Base-by-base conservation (phyloP, 2,329 filamentous ascomycete genomes). In the Bipolaris victoriae region DNA sequence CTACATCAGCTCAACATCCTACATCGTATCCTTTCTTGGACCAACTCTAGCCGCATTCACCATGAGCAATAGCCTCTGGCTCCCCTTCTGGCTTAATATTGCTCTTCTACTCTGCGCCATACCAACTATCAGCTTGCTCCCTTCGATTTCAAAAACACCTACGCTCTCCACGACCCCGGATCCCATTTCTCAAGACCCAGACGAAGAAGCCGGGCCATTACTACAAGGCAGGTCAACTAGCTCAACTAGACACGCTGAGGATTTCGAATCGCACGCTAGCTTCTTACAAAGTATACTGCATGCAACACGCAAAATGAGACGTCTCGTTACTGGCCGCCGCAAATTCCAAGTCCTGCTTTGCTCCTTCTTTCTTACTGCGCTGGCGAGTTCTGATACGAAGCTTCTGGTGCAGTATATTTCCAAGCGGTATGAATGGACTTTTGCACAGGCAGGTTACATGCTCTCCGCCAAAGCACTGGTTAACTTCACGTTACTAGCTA, bases 341-440 rank as follows among this genome's bases (percentile, higher is more conserved):
- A 76, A 75, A 52, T 76, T 77, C 45, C 72, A 75, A 35, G 44
- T 74, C 9, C 61, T 77, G 0, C 60, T 77, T 1, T 54, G 56
- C 11, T 72, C 71, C 1, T 74, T 76, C 52, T 71, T 76, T 22
- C 64, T 77, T 7, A 75, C 74, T 0, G 72, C 73, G 0, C 65
- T 77, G 5, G 75, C 75, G 5, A 76, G 75, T 44, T 76, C 74
- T 2, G 74, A 76, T 33, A 77, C 74, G 1, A 75, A 76, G 35
- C 62, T 77, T 1, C 67, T 77, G 1, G 71, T 76, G 0, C 73
- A 76, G 41, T 77, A 77, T 44, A 77, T 77, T 13, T 76, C 75
- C 7, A 76, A 76, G 52, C 63, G 75, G 26, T 77, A 77, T 31
- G 63, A 68, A n/a, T 76, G 74, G 73, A 76, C 66, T 0, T 76